Conservation (phyloP, 1,284 basidiomycete genomes). For the Puccinia novopanici region DNA sequence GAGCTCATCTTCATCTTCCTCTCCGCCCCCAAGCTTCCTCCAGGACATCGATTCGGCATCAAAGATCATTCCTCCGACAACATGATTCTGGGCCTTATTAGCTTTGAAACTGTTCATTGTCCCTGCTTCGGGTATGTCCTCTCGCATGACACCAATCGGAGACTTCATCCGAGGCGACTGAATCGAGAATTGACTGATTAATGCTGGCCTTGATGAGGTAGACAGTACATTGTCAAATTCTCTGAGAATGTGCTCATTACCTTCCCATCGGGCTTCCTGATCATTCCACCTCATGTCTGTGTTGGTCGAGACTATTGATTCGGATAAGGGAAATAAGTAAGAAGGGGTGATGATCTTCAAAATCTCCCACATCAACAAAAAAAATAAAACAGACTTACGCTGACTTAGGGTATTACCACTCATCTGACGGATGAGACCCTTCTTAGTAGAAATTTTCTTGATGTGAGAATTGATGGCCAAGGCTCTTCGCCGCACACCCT, state of each 20-base stretch:
- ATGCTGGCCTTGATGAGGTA: constrained; percentile 84
- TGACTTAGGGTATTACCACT: constrained; percentile 41
- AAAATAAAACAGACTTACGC: constrained; percentile 12
- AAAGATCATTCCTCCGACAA: constrained; percentile 96
- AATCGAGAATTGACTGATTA: constrained; percentile 80
- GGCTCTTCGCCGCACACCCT: constrained; percentile 74
- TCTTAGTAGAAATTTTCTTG: constrained; percentile 28
- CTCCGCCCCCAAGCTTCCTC: constrained; percentile 67
- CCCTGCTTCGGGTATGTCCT: constrained; percentile 64
- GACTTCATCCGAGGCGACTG: constrained; percentile 63
- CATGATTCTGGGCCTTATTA: constrained; percentile 61
- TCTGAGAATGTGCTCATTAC: constrained; percentile 83
- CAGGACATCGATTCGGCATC: constrained; percentile 91
- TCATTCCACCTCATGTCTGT: constrained; percentile 98
- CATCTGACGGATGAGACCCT: constrained; percentile 50
- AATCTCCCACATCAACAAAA: not conserved
- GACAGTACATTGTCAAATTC: constrained; percentile 83
- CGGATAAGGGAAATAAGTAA: constrained; percentile 60
- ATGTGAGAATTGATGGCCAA: constrained; percentile 30
- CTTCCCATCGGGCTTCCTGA: constrained; percentile 84
- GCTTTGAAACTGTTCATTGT: constrained; percentile 31
- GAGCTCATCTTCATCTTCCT: constrained; percentile 87
- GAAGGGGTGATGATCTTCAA: too few relatives aligned
- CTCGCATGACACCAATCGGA: constrained; percentile 63
- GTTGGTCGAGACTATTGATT: constrained; percentile 65